These are phyloP conservation scores for Primulina tabacum DNA, from an alignment of 257 asterid species.

Conservation along the genomic window DNA sequence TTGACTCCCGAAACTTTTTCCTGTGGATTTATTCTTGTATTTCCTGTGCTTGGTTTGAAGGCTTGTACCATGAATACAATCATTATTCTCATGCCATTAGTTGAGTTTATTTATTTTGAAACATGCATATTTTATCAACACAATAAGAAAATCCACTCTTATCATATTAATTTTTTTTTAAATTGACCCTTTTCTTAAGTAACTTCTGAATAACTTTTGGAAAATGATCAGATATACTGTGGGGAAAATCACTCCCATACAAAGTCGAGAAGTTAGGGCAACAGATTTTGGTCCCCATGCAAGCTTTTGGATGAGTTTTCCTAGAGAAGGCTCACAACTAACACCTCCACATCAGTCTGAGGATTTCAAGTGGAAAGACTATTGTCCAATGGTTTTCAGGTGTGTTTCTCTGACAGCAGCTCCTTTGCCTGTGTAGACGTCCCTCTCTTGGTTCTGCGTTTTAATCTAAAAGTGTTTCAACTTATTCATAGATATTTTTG, in stretches of 20 bases:
- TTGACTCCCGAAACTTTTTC: not conserved
- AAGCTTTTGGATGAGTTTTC: slow-evolving; percentile 95
- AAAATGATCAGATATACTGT: slow-evolving; percentile 76
- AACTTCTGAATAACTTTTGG: slow-evolving; percentile 26
- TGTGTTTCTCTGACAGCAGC: slow-evolving; percentile 25
- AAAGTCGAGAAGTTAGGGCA: slow-evolving; percentile 78
- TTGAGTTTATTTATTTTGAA: slow-evolving; percentile 21
- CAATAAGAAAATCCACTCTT: not conserved
- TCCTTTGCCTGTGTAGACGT: not conserved
- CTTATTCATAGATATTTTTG: not conserved
- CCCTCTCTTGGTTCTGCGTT: not conserved
- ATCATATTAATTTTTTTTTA: slow-evolving; percentile 8
- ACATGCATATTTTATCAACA: slow-evolving; percentile 9
- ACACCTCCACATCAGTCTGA: slow-evolving; percentile 94
- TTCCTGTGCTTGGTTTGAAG: slow-evolving; percentile 10
- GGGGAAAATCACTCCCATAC: slow-evolving; percentile 98
- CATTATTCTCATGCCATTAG: slow-evolving; percentile 3
- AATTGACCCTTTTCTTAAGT: slow-evolving; percentile 6
- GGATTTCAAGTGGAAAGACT: slow-evolving; percentile 98
- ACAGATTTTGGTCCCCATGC: slow-evolving; percentile 88
- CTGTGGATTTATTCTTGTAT: not conserved
- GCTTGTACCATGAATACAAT: slow-evolving; percentile 7
- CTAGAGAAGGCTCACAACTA: slow-evolving; percentile 83
- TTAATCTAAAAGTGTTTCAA: not conserved
- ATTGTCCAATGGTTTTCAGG: slow-evolving; percentile 99